Evolutionary conservation across 257 asterid species (phyloP).

Genomic region (Ajuga chamaepitys): DNA sequence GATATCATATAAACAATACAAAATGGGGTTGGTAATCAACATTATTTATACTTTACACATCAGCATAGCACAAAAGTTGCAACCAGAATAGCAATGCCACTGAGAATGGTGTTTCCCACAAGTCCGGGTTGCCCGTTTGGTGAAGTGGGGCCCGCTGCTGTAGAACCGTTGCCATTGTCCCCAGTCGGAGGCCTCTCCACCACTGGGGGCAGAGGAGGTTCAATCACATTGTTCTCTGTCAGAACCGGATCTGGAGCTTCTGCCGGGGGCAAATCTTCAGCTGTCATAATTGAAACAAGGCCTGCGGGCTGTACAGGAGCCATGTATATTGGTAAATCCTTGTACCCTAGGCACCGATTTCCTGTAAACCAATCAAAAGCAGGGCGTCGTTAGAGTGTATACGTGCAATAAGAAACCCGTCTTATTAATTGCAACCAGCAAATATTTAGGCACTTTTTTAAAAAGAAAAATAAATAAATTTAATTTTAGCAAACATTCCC

Average conservation of each 20-base stretch:
- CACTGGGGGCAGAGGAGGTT: conserved; percentile 78
- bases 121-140: conserved; percentile 44
- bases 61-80: conserved; percentile 25
- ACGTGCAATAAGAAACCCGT: too few species aligned
- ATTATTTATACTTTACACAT: too few species aligned
- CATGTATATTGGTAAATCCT: conserved; percentile 47
- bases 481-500: too few species aligned
- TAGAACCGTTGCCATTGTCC: conserved; percentile 17
- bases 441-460: too few species aligned
- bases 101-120: conserved; percentile 33
- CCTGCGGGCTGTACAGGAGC: conserved; percentile 43
- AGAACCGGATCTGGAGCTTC: conserved; percentile 66
- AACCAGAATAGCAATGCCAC: conserved; percentile 38
- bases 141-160: conserved; percentile 33
- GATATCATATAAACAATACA: conserved; percentile 11
- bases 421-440: too few species aligned
- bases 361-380: conserved; percentile 32
- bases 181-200: conserved; percentile 19
- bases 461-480: too few species aligned
- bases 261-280: conserved; percentile 45
- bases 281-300: conserved; percentile 33
- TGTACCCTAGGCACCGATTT: conserved; percentile 63
- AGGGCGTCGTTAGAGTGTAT: too few species aligned
- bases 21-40: neutral
- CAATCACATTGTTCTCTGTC: conserved; percentile 35